Conservation (phyloP, 2,329 filamentous ascomycete genomes). For the Phialophora expanda region DNA sequence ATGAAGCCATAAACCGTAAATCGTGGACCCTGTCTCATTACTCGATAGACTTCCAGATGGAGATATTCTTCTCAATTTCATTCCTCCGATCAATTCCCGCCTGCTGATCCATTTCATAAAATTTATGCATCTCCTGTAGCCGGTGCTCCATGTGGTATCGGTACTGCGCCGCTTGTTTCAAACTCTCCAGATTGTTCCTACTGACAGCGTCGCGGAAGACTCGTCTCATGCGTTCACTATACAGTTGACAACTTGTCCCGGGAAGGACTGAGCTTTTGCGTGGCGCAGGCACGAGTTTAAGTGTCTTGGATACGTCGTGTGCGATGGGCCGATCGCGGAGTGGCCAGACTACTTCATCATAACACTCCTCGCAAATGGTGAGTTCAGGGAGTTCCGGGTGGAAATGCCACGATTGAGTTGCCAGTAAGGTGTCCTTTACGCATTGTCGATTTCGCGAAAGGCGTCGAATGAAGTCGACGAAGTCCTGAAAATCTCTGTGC, state of each 20-base stretch:
- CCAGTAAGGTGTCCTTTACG: conserved; percentile 64
- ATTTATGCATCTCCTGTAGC: conserved; percentile 62
- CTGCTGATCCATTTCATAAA: conserved; percentile 62
- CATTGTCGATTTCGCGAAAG: conserved; percentile 68
- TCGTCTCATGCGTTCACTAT: conserved; percentile 76
- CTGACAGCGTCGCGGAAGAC: conserved; percentile 71
- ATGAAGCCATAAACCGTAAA: conserved; percentile 13
- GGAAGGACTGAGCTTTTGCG: conserved; percentile 42
- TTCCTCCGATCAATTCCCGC: conserved; percentile 59
- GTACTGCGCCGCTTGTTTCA: conserved; percentile 67
- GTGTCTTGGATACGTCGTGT: conserved; percentile 67
- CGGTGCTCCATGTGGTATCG: conserved; percentile 63
- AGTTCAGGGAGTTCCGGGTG: conserved; percentile 77
- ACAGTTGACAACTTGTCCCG: conserved; percentile 71
- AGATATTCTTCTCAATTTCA: conserved; percentile 56
- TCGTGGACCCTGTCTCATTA: conserved; percentile 16
- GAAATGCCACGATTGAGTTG: conserved; percentile 74
- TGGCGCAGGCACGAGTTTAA: conserved; percentile 62
- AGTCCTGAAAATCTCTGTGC: conserved; percentile 61
- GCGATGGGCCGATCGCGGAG: conserved; percentile 63
- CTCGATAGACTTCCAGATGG: conserved; percentile 54
- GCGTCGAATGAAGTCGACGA: conserved; percentile 68
- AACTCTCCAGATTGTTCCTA: conserved; percentile 68
- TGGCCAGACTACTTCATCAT: conserved; percentile 77
- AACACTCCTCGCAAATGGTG: conserved; percentile 87